phyloP scores from a whole-genome alignment of 2,329 filamentous ascomycete species.

The Cladophialophora bantiana region DNA sequence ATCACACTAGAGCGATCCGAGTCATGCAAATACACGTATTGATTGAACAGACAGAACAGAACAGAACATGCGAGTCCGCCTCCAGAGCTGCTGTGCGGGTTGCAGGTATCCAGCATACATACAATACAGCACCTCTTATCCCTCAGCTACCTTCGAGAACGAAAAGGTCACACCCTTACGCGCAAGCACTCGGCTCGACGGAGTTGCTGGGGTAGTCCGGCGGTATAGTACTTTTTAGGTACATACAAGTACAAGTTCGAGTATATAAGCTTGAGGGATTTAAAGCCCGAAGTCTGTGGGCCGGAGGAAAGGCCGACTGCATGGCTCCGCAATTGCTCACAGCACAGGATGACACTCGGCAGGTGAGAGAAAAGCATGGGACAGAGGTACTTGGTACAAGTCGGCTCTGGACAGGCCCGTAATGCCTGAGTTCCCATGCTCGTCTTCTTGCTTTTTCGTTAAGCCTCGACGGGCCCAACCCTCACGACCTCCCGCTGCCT shows the following conservation, averaged over 20 bases:
- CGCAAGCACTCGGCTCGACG: not conserved
- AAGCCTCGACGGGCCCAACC: conserved; percentile 54
- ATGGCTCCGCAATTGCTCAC: not conserved
- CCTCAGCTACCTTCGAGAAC: no score
- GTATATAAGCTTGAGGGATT: not conserved
- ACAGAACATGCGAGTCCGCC: not conserved
- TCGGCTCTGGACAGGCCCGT: no score
- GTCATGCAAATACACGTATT: conserved; percentile 25
- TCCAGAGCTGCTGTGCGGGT: not conserved
- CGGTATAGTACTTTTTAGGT: no score
- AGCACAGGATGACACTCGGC: not conserved
- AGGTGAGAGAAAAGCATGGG: not conserved
- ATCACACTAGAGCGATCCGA: conserved; percentile 28
- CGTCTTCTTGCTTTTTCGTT: not conserved
- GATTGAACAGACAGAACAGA: conserved; percentile 9
- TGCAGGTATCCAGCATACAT: no score
- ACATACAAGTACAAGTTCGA: no score
- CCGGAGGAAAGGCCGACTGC: not conserved
- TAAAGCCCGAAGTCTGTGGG: not conserved
- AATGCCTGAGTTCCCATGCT: no score
- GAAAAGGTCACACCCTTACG: no score
- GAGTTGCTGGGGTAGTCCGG: not conserved
- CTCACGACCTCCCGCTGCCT: conserved; percentile 51
- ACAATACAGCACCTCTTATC: no score
- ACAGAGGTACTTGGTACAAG: no score